phyloP scores from a whole-genome alignment of 306 rosid genomes.

The Abrus pulchellus region DNA sequence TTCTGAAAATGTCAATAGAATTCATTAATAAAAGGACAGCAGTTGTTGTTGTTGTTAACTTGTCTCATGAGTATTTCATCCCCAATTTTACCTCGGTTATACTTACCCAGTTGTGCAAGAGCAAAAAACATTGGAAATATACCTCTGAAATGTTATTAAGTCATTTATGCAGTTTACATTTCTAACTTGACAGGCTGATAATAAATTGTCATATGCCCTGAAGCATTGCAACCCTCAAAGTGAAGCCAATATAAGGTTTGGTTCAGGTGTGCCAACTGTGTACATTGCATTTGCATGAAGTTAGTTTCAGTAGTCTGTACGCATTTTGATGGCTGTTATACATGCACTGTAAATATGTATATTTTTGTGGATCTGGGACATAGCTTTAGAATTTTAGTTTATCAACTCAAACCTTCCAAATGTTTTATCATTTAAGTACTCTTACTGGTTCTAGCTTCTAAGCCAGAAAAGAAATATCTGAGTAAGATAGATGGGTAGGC shows the following conservation, averaged over 20 bases:
- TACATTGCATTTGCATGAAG: conserved; percentile 49
- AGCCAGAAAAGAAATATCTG: conserved; percentile 4
- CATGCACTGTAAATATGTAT: conserved; percentile 17
- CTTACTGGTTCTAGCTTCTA: neutral
- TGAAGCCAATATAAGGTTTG: conserved; percentile 96
- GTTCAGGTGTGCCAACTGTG: conserved; percentile 63
- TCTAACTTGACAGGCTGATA: conserved; percentile 84
- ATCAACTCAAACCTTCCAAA: conserved; percentile 3
- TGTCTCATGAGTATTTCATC: conserved; percentile 5
- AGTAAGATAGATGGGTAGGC: conserved; percentile 3
- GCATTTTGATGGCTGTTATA: conserved; percentile 15
- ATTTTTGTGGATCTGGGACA: conserved; percentile 22
- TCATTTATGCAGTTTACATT: conserved; percentile 38
- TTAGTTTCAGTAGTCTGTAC: conserved; percentile 27
- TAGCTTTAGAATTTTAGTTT: conserved; percentile 23
- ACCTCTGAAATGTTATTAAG: conserved; percentile 1
- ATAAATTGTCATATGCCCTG: conserved; percentile 90
- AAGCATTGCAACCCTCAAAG: conserved; percentile 80
- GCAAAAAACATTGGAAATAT: conserved; percentile 15
- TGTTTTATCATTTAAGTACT: conserved; percentile 8
- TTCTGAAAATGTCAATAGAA: conserved; percentile 8
- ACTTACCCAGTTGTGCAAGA: neutral
- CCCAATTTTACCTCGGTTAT: conserved; percentile 29
- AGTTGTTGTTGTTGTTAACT: neutral
- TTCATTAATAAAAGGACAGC: conserved; percentile 12